Conservation (phyloP, 2,329 filamentous ascomycete species). For the Dichotomopilus funicola region DNA sequence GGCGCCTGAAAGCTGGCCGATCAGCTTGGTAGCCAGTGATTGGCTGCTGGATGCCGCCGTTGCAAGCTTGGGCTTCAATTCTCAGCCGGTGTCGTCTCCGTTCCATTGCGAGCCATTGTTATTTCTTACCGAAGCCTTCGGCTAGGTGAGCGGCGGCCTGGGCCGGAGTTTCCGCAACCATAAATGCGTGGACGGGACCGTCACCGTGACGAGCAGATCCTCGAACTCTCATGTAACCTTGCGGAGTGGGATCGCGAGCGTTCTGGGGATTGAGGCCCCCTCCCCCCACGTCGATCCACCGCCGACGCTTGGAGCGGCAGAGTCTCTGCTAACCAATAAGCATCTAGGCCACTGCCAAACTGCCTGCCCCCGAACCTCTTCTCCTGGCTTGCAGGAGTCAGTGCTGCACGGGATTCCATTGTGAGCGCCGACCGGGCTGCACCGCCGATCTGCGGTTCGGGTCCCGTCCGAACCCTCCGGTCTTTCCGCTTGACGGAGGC, state of each 20-base stretch:
- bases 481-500: not conserved
- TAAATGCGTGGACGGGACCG: too few species aligned
- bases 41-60: not conserved
- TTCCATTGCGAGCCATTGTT: too few species aligned
- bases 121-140: too few species aligned
- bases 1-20: not conserved
- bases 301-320: not conserved
- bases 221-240: too few species aligned
- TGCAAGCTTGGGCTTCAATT: not conserved
- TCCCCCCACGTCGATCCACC: constrained; percentile 1
- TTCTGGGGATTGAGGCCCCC: too few species aligned
- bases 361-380: constrained; percentile 2
- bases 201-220: too few species aligned
- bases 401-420: not conserved
- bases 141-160: too few species aligned
- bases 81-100: not conserved
- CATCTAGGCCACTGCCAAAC: not conserved
- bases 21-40: not conserved
- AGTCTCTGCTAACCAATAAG: constrained; percentile 8
- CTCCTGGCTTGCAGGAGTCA: too few species aligned
- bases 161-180: too few species aligned
- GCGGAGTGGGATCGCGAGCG: too few species aligned
- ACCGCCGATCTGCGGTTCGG: constrained; percentile 4
- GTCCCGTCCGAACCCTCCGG: not conserved
- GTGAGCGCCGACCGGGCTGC: not conserved